Percentiles rank a stretch among this genome's conserved stretches.
These are phyloP conservation scores for Hypomyces perniciosus DNA, from an alignment of 2,329 filamentous ascomycete genomes.

Conservation along the genomic window DNA sequence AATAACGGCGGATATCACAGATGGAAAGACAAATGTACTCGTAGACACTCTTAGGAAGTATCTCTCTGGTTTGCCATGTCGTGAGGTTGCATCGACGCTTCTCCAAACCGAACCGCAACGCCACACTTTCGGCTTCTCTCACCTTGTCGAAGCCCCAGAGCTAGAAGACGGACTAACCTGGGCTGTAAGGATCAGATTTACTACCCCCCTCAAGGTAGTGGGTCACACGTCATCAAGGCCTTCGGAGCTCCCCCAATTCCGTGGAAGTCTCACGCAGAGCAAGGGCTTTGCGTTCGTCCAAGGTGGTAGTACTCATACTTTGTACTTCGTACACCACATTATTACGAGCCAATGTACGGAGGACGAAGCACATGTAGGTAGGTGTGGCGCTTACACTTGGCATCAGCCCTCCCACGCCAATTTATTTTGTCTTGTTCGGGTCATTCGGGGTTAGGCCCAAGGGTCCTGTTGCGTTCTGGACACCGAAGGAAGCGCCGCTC, in stretches of 20 bases:
- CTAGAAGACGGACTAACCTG: slow-evolving; percentile 9
- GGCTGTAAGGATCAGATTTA: slow-evolving; percentile 13
- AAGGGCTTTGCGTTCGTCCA: too few relatives aligned
- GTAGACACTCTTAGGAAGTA: slow-evolving; percentile 2
- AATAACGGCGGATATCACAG: slow-evolving; percentile 1
- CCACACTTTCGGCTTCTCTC: slow-evolving; percentile 12
- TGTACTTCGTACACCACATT: too few relatives aligned
- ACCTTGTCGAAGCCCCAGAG: not conserved
- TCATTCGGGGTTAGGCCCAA: slow-evolving; percentile 7
- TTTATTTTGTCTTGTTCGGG: slow-evolving; percentile 6
- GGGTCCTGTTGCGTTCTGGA: slow-evolving; percentile 9
- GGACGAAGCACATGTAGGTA: not conserved
- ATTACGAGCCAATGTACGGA: too few relatives aligned
- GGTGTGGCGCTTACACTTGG: slow-evolving; percentile 4
- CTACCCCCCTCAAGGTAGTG: slow-evolving; percentile 13
- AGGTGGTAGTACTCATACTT: not conserved
- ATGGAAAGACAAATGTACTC: not conserved
- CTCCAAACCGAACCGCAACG: slow-evolving; percentile 11
- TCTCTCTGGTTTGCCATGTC: slow-evolving; percentile 14
- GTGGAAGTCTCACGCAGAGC: slow-evolving; percentile 1
- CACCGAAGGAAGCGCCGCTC: slow-evolving; percentile 7
- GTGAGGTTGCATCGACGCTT: slow-evolving; percentile 13
- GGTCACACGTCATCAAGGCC: slow-evolving; percentile 12
- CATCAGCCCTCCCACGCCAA: slow-evolving; percentile 7
- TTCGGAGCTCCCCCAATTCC: slow-evolving; percentile 7